These are phyloP conservation scores for Silybum marianum DNA, from an alignment of 129 eudicot genomes.

Conservation along the genomic window DNA sequence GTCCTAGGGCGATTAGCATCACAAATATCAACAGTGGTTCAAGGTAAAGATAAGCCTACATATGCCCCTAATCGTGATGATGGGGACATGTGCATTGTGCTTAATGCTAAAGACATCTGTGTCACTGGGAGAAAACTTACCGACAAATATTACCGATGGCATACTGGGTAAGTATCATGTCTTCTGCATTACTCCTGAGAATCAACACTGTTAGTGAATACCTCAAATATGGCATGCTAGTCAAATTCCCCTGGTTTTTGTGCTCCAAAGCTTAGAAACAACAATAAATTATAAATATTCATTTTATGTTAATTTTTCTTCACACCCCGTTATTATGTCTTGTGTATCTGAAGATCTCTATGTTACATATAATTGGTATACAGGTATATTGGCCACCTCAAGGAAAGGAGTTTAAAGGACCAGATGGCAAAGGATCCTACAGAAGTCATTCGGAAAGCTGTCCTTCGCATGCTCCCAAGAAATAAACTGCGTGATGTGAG, in stretches of 20 bases:
- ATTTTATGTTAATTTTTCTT: not conserved
- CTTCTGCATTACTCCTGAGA: not conserved
- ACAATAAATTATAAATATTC: not conserved
- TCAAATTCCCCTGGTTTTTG: not conserved
- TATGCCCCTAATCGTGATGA: conserved; percentile 84
- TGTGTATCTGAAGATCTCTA: conserved; percentile 12
- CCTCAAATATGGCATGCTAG: not conserved
- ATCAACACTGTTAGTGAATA: not conserved
- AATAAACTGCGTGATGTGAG: conserved; percentile 95
- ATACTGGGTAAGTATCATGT: conserved; percentile 68
- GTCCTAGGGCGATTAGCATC: conserved; percentile 94
- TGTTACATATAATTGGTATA: conserved; percentile 2
- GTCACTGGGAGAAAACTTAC: conserved; percentile 95
- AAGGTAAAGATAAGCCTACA: conserved; percentile 94
- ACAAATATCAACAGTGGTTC: conserved; percentile 81
- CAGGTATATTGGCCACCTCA: conserved; percentile 88
- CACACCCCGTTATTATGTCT: not conserved
- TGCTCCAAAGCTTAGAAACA: not conserved
- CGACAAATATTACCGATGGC: conserved; percentile 81
- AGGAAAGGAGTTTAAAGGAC: conserved; percentile 89
- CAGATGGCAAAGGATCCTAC: conserved; percentile 95
- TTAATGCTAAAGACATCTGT: conserved; percentile 83
- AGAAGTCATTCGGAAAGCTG: conserved; percentile 98
- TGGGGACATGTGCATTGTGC: conserved; percentile 87
- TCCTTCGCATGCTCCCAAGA: conserved; percentile 90